A percentile compares a stretch with the other conserved stretches of the same genome.
phyloP scores from a whole-genome alignment of 495 filamentous ascomycete genomes.

The Daldinia vernicosa region DNA sequence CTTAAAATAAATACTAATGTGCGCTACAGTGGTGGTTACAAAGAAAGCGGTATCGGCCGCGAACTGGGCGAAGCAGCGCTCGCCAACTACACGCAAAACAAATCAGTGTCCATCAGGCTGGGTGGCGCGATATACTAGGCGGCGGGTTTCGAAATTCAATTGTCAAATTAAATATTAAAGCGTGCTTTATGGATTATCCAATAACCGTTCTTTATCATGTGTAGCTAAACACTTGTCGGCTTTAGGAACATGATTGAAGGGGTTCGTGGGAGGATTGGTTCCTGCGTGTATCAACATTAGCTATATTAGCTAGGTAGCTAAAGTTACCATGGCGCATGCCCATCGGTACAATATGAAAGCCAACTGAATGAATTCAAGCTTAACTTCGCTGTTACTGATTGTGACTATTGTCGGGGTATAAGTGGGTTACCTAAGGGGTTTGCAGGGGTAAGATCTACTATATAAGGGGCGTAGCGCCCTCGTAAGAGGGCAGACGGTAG shows the following conservation, averaged over 20 bases:
- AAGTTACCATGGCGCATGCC: conserved; percentile 1
- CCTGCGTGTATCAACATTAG: conserved; percentile 21
- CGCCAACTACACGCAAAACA: conserved; percentile 87
- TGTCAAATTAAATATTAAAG: conserved; percentile 1
- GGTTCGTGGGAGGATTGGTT: conserved; percentile 16
- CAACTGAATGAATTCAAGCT: not conserved
- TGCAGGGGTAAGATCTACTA: too few species aligned
- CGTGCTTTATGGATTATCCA: conserved; percentile 8
- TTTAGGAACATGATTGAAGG: conserved; percentile 10
- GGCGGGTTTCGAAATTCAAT: conserved; percentile 15
- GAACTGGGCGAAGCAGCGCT: conserved; percentile 94
- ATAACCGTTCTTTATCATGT: conserved; percentile 15
- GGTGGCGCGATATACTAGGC: conserved; percentile 54
- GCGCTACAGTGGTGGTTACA: conserved; percentile 72
- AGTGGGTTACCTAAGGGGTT: too few species aligned
- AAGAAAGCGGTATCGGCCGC: conserved; percentile 91
- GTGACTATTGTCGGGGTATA: too few species aligned
- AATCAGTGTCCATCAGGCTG: conserved; percentile 66
- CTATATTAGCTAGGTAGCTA: conserved; percentile 20
- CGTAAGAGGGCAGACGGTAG: too few species aligned
- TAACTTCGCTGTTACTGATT: not conserved
- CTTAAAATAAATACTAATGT: not conserved
- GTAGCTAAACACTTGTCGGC: conserved; percentile 4
- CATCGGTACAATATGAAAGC: conserved; percentile 20
- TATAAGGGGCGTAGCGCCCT: too few species aligned